Conservation (phyloP, 2,329 filamentous ascomycete species). For the Monosporascus sp. region DNA sequence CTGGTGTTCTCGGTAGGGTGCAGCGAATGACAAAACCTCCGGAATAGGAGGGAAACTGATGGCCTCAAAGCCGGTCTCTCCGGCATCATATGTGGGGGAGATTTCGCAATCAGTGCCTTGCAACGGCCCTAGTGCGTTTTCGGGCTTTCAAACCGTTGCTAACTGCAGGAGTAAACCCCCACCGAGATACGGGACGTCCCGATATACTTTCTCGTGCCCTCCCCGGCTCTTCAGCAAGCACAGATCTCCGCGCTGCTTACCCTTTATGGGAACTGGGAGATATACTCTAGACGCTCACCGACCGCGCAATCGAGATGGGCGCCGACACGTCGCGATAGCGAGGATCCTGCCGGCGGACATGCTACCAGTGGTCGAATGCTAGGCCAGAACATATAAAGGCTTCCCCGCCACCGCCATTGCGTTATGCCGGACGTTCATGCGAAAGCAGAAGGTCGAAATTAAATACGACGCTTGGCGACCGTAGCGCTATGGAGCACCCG, state of each 20-base stretch:
- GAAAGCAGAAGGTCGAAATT: neutral
- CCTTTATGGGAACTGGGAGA: neutral
- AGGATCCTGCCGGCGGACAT: no score
- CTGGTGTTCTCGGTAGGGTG: neutral
- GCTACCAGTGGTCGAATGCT: no score
- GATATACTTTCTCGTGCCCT: no score
- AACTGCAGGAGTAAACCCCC: no score
- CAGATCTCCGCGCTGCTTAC: neutral
- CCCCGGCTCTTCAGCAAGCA: no score
- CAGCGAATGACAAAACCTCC: neutral
- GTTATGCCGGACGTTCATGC: neutral
- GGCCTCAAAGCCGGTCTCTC: neutral
- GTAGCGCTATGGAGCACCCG: neutral
- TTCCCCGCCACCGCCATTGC: neutral
- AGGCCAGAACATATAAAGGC: no score
- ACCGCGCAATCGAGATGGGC: neutral
- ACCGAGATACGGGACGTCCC: no score
- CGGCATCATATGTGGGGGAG: neutral
- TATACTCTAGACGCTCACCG: no score
- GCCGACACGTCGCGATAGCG: no score
- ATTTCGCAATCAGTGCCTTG: neutral
- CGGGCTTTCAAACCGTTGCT: no score
- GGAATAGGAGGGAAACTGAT: no score
- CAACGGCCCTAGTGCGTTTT: no score
- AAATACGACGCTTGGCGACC: neutral